Conservation (phyloP, 169 alveolate genomes). For the Eimeria tenella region DNA sequence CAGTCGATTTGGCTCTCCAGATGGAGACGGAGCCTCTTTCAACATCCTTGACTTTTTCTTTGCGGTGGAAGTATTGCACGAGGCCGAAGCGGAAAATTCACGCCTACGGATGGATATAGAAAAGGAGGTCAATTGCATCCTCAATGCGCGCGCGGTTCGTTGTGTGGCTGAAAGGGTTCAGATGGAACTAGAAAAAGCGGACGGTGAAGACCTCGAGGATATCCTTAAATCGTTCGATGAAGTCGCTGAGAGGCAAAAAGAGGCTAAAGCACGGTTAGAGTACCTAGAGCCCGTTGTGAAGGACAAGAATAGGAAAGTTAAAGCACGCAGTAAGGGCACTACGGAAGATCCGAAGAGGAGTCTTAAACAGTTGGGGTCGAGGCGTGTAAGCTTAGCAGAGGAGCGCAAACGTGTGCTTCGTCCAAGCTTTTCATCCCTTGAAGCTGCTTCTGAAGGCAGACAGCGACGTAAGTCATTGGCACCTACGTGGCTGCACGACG, state of each 20-base stretch:
- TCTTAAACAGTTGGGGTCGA: background rate
- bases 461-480: conserved; percentile 27
- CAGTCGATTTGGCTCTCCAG: conserved; percentile 50
- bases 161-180: conserved; percentile 74
- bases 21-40: conserved; percentile 1
- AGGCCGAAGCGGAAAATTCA: conserved; percentile 68
- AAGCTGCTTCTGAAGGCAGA: conserved; percentile 14
- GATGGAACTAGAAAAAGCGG: conserved; percentile 55
- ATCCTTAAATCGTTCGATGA: conserved; percentile 58
- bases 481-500: background rate
- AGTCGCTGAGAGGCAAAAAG: background rate
- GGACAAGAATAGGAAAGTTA: conserved; percentile 32
- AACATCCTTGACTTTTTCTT: conserved; percentile 77
- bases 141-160: conserved; percentile 70
- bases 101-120: conserved; percentile 67
- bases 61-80: conserved; percentile 75
- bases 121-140: conserved; percentile 40
- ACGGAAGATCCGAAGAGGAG: background rate
- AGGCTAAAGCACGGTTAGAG: conserved; percentile 39
- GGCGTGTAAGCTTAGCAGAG: background rate
- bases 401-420: conserved; percentile 60
- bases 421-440: conserved; percentile 44
- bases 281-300: conserved; percentile 48
- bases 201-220: conserved; percentile 16
- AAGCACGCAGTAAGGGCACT: conserved; percentile 20